Percentiles rank a stretch among this genome's conserved stretches.
phyloP scores from a whole-genome alignment of 176 grass and related monocot species.

The Metroxylon sagu region DNA sequence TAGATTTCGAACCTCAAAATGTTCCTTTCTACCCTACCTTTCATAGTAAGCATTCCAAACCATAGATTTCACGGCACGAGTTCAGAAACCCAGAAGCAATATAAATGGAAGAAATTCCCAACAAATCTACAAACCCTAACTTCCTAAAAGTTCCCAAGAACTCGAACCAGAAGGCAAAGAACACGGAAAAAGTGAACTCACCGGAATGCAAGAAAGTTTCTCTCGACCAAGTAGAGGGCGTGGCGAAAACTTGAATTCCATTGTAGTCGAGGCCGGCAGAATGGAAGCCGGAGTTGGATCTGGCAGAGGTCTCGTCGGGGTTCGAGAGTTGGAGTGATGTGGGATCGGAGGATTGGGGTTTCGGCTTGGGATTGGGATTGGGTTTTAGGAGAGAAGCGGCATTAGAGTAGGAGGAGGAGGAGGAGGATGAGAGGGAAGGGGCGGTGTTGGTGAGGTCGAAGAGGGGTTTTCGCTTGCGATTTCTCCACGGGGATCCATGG shows the following conservation, averaged over 20 bases:
- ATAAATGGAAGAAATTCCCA: too few species aligned
- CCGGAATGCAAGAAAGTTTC: too few species aligned
- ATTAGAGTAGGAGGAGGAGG: neutral
- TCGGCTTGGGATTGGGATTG: neutral
- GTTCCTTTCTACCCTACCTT: too few species aligned
- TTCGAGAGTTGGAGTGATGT: neutral
- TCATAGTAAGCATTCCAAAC: too few species aligned
- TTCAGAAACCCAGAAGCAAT: too few species aligned
- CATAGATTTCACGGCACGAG: too few species aligned
- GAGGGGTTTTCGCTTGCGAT: constrained; percentile 22
- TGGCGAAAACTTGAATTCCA: neutral
- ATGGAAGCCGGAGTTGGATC: neutral
- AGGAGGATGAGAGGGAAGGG: constrained; percentile 1
- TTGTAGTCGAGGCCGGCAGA: neutral
- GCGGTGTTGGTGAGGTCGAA: constrained; percentile 44
- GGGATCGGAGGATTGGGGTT: neutral
- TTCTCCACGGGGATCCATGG: neutral
- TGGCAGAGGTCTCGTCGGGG: neutral
- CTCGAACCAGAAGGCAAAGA: too few species aligned
- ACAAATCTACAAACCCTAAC: too few species aligned
- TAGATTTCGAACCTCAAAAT: too few species aligned
- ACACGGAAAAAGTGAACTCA: too few species aligned
- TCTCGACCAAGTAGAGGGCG: neutral
- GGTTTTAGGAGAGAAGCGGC: neutral
- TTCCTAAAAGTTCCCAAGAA: too few species aligned